Conservation (phyloP, 2,329 filamentous ascomycete species). For the Fusarium acutatum region DNA sequence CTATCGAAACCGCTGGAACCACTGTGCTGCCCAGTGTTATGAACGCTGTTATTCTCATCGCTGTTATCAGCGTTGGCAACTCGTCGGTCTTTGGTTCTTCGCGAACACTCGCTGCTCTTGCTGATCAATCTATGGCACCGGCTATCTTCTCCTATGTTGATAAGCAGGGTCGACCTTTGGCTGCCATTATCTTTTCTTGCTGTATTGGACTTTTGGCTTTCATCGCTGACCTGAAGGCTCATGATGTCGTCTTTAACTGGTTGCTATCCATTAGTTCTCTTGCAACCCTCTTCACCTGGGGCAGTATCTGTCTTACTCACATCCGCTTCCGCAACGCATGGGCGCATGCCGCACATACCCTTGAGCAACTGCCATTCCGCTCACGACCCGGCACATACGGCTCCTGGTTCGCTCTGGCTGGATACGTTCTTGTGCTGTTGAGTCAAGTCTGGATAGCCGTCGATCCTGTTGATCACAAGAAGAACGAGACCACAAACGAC, state of each 20-base stretch:
- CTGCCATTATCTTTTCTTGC: slow-evolving; percentile 74
- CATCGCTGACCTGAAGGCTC: slow-evolving; percentile 70
- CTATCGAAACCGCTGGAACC: slow-evolving; percentile 87
- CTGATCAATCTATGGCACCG: slow-evolving; percentile 86
- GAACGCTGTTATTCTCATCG: slow-evolving; percentile 93
- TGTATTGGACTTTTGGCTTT: slow-evolving; percentile 77
- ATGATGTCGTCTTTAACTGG: slow-evolving; percentile 77
- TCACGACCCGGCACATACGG: slow-evolving; percentile 81
- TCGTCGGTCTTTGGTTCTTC: slow-evolving; percentile 93
- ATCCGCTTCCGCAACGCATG: slow-evolving; percentile 88
- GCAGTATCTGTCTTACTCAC: slow-evolving; percentile 85
- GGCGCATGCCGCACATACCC: slow-evolving; percentile 69
- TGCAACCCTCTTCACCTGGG: slow-evolving; percentile 80
- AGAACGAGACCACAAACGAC: slow-evolving; percentile 47
- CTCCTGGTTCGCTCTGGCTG: slow-evolving; percentile 79
- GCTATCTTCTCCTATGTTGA: slow-evolving; percentile 81
- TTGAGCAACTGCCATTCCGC: slow-evolving; percentile 81
- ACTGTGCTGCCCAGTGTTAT: slow-evolving; percentile 82
- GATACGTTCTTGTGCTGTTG: slow-evolving; percentile 78
- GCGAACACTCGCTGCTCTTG: slow-evolving; percentile 86
- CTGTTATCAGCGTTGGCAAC: slow-evolving; percentile 90
- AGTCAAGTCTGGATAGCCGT: slow-evolving; percentile 90
- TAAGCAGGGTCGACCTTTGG: slow-evolving; percentile 79
- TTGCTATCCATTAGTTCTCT: slow-evolving; percentile 77
- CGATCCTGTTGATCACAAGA: slow-evolving; percentile 70